phyloP scores from a whole-genome alignment of 495 filamentous ascomycete species.

The Tuber umbilicatum region DNA sequence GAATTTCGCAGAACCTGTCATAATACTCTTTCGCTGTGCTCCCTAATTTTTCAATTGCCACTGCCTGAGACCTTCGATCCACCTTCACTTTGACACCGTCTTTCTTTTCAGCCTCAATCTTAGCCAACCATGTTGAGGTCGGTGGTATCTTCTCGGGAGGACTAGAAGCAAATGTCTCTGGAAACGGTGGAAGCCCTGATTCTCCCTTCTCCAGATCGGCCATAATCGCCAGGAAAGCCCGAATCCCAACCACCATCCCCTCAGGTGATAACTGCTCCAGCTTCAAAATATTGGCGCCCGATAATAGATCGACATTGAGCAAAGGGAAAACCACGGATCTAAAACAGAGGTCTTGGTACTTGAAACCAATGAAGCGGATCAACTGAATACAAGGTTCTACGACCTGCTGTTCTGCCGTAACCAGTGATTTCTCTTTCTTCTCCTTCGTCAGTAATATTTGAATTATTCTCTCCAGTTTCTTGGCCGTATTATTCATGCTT shows the following conservation, averaged over 20 bases:
- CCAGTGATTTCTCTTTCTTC: slow-evolving; percentile 54
- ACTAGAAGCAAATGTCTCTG: slow-evolving; percentile 51
- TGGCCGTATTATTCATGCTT: slow-evolving; percentile 56
- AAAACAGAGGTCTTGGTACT: slow-evolving; percentile 88
- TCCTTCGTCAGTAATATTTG: slow-evolving; percentile 71
- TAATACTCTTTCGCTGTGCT: slow-evolving; percentile 78
- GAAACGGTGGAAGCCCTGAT: slow-evolving; percentile 73
- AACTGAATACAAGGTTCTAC: slow-evolving; percentile 86
- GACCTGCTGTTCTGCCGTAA: slow-evolving; percentile 71
- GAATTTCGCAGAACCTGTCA: slow-evolving; percentile 80
- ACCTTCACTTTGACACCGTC: slow-evolving; percentile 40
- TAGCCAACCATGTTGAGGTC: slow-evolving; percentile 51
- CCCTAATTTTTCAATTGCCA: slow-evolving; percentile 63
- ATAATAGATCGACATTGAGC: slow-evolving; percentile 84
- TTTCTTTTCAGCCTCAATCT: slow-evolving; percentile 42
- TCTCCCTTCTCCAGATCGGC: slow-evolving; percentile 85
- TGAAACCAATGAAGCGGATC: slow-evolving; percentile 90
- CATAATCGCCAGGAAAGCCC: slow-evolving; percentile 87
- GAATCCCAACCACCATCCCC: slow-evolving; percentile 90
- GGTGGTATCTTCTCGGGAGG: slow-evolving; percentile 47
- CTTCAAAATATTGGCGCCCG: slow-evolving; percentile 67
- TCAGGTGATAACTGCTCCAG: slow-evolving; percentile 94
- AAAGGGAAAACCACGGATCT: slow-evolving; percentile 85
- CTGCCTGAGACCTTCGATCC: slow-evolving; percentile 64
- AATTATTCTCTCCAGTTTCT: slow-evolving; percentile 81